Evolutionary conservation across 805 yeast genomes (phyloP), one percentile per base, ranked within the genome.

Genomic region (Monosporozyma aerobia): DNA sequence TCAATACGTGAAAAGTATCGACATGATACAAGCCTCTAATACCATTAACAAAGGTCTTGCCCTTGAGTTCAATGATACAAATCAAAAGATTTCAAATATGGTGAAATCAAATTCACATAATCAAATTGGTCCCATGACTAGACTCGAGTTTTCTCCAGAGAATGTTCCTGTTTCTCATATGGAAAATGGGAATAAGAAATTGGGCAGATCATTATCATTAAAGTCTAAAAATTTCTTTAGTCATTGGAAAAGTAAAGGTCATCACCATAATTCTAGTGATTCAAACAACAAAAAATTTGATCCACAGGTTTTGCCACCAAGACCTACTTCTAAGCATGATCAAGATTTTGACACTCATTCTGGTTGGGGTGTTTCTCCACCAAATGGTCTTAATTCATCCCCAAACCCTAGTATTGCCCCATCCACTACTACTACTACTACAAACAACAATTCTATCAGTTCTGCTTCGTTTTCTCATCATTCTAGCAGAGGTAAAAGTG

Each of bases 171-270:
- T 30, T 19, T 35, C 29, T 29, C n/a, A 30, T 37, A n/a, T 8
- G 25, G 33, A 6, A 19, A 47, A 13, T 33, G 32, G n/a, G 19
- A 37, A 22, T 6, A 57, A 57, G 23, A 57, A 52, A 48, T 29
- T 68, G 3, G 62, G 65, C 6, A 62, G 73, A 52, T 66, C 72
- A 1, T 60, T 70, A 39, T 68, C 72, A 2, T 56, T 67, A 23
- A 67, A 65, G 49, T 65, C 70, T 7, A 62, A 64, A 49, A 63
- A 57, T 45, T 47, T 64, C 41, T 61, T 66, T 40, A 56, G 57
- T 45, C 59, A 59, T 44, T 49, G 64, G 39, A 61, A 63, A 53
- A 48, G 30, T 23, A 54, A 49, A 32, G 44, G 33, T 27, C 30
- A 41, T 37, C 33, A 13, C 49, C 45, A 48, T 9, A 40, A 19